Percentiles rank a stretch among this genome's conserved stretches.
Conservation (phyloP, 2,329 filamentous ascomycete genomes). For the Sporothrix curviconia region DNA sequence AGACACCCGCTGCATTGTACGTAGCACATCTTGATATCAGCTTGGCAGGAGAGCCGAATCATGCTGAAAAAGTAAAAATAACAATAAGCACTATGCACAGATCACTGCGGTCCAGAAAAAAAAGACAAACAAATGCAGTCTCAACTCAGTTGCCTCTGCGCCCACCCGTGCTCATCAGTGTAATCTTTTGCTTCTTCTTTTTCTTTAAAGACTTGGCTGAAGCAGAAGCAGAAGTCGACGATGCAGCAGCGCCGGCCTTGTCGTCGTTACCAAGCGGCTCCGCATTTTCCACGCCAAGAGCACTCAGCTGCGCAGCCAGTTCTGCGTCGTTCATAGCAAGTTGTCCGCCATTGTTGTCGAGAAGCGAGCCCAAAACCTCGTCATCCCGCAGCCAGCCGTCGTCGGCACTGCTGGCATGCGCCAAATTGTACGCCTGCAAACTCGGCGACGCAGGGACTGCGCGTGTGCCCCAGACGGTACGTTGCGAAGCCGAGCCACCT, state of each 20-base stretch:
- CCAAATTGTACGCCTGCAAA: conserved; percentile 32
- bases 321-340: conserved; percentile 40
- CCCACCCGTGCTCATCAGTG: conserved; percentile 62
- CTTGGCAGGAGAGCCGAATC: neutral
- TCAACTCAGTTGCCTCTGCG: conserved; percentile 33
- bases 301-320: conserved; percentile 52
- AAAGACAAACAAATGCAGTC: neutral
- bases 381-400: conserved; percentile 28
- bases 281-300: conserved; percentile 36
- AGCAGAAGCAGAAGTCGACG: conserved; percentile 12
- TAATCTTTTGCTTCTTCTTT: conserved; percentile 68
- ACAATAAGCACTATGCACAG: neutral
- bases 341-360: neutral
- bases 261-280: conserved; percentile 19
- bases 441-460: conserved; percentile 57
- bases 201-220: conserved; percentile 47
- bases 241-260: conserved; percentile 12
- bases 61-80: neutral
- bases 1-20: neutral
- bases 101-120: neutral
- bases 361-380: conserved; percentile 7
- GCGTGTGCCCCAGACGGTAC: conserved; percentile 90
- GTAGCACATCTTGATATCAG: neutral
- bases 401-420: conserved; percentile 44
- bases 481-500: conserved; percentile 33